These are phyloP conservation scores for Corymbia citriodora DNA, from an alignment of 441 rosid species.

Conservation along the genomic window DNA sequence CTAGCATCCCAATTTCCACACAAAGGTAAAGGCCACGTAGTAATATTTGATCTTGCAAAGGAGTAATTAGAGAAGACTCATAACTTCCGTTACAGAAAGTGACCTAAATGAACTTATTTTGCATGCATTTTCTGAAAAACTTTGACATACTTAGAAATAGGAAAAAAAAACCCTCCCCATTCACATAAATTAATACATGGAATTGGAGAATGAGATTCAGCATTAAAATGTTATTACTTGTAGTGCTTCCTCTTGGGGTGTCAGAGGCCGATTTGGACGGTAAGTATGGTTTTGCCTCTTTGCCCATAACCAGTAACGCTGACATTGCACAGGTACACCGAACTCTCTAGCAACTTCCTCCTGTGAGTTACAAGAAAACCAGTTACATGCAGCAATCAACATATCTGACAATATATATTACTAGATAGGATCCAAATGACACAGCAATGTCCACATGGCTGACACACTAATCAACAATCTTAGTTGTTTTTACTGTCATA, in stretches of 20 bases:
- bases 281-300: constrained; percentile 97
- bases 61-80: neutral
- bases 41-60: neutral
- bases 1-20: neutral
- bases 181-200: neutral
- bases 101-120: neutral
- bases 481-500: neutral
- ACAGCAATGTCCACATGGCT: neutral
- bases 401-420: neutral
- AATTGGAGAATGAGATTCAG: neutral
- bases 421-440: neutral
- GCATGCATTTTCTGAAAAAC: neutral
- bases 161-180: neutral
- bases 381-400: neutral
- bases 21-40: neutral
- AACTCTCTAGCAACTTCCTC: constrained; percentile 95
- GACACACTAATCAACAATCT: neutral
- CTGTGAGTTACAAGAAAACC: constrained; percentile 31
- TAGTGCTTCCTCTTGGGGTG: constrained; percentile 79
- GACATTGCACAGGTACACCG: constrained; percentile 81
- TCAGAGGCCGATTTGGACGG: constrained; percentile 92
- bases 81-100: neutral
- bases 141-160: neutral
- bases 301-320: constrained; percentile 96
- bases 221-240: constrained; percentile 38